Conservation (phyloP, 192 early-diverging fungal genomes). For the Phlyctochytrium planicorne region DNA sequence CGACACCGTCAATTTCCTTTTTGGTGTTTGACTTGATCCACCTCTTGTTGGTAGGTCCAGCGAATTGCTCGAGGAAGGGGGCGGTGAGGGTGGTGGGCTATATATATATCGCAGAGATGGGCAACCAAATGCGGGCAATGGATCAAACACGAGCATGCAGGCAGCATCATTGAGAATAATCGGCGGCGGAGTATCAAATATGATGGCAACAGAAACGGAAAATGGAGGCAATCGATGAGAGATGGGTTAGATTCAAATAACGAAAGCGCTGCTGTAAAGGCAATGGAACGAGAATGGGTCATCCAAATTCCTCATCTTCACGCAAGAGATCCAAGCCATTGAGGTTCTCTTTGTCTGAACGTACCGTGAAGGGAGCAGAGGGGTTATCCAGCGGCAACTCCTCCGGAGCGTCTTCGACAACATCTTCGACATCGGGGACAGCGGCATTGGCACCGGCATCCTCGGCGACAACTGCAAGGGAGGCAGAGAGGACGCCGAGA, state of each 20-base stretch:
- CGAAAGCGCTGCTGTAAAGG: too few species aligned
- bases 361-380: constrained; percentile 13
- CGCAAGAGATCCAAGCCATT: neutral
- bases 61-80: constrained; percentile 76
- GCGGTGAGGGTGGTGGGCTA: constrained; percentile 63
- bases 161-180: neutral
- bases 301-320: neutral
- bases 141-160: too few species aligned
- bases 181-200: neutral
- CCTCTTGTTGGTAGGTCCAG: constrained; percentile 50
- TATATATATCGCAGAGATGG: constrained; percentile 2
- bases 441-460: neutral
- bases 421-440: constrained; percentile 9
- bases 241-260: too few species aligned
- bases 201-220: neutral
- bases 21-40: constrained; percentile 71
- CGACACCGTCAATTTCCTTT: constrained; percentile 67
- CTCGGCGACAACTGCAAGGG: neutral
- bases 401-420: neutral
- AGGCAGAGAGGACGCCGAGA: neutral
- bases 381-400: neutral
- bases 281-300: too few species aligned
- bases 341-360: neutral
- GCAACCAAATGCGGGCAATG: too few species aligned
- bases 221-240: too few species aligned